Evolutionary conservation across 1,284 basidiomycete genomes (phyloP), one percentile per base, ranked within the genome.

Genomic region (Ceraceosorus guamensis): DNA sequence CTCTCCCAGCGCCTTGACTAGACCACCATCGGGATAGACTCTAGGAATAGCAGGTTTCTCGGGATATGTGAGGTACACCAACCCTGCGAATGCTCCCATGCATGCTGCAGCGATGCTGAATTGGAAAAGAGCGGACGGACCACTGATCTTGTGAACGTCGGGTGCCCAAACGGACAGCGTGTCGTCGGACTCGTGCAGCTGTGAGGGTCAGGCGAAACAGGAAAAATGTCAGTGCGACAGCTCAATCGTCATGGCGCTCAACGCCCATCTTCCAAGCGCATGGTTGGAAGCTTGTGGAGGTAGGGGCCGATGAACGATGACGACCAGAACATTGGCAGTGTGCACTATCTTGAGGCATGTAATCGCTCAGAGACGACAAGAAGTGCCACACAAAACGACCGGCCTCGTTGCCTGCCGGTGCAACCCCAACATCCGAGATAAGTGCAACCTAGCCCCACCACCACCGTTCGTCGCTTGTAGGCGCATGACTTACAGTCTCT

Each of bases 81-180:
- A 46, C 5, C 53, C 55, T 11, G 59, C 61, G 44, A 73, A 67
- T n/a, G 59, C 46, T 4, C 57, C 61, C 0, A 68, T 56, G 32
- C 59, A 51, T n/a, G 56, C 59, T 41, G 62, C 60, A n/a, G 70
- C 72, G 18, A 67, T 56, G 30, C 61, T 39, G 48, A 74, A 68
- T 53, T 73, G 69, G 32, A 62, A 60, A 7, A 76, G 57, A 5
- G 73, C 73, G 33, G 61, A 60, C 33, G 62, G 46, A n/a, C 67
- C 62, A 16, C 65, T 60, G 2, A 63, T 59, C 49, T 65, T 57
- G 52, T 72, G 69, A 13, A 66, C 62, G 55, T 76, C 73, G n/a
- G 73, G 73, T 8, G 70, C 71, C 73, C 73, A 76, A 41, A 76
- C 73, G 32, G 61, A 63, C 33, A 76, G 65, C n/a, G 68, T 62